These are phyloP conservation scores for Glomus cerebriforme DNA, from an alignment of 192 early-diverging fungal species.

Conservation along the genomic window DNA sequence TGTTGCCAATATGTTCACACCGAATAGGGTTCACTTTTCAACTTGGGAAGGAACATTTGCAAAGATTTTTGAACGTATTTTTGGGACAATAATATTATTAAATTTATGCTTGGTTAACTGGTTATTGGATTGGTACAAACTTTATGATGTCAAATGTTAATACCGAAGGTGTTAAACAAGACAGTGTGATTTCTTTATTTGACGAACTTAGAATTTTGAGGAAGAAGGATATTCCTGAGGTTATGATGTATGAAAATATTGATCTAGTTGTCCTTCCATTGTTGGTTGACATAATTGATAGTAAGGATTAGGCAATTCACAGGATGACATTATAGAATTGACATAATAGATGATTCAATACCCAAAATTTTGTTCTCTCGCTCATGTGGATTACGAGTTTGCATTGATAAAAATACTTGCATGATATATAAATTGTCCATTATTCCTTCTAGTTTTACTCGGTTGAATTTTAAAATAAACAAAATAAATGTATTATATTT, in stretches of 20 bases:
- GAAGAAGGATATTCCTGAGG: slow-evolving; percentile 34
- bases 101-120: slow-evolving; percentile 35
- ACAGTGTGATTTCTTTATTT: background rate
- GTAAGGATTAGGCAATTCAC: background rate
- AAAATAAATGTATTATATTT: background rate
- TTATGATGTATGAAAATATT: slow-evolving; percentile 38
- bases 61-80: background rate
- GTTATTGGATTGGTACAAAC: slow-evolving; percentile 38
- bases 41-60: background rate
- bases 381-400: background rate
- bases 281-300: slow-evolving; percentile 43
- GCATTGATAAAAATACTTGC: background rate
- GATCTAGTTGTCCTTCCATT: slow-evolving; percentile 40
- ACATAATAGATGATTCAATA: background rate
- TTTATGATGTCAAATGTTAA: background rate
- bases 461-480: background rate
- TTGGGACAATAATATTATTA: background rate
- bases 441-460: background rate
- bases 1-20: background rate
- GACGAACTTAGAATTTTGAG: background rate
- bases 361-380: background rate
- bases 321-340: background rate
- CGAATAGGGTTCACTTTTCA: background rate
- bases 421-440: background rate
- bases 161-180: background rate